Base-by-base conservation (phyloP, 2,329 filamentous ascomycete species). In the Aureobasidium sp. region DNA sequence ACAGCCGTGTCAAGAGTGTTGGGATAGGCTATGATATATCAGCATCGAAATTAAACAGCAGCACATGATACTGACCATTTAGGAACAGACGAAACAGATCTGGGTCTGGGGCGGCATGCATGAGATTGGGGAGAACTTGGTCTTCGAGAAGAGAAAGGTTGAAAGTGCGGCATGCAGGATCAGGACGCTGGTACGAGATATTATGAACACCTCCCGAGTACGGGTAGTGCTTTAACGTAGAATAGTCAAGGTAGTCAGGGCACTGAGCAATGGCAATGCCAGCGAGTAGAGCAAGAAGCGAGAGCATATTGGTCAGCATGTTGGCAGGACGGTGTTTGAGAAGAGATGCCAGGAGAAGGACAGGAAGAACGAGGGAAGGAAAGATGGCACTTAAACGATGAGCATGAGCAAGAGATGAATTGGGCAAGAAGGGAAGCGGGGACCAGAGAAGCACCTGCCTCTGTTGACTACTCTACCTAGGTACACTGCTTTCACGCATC, bases 1-100 rank as follows among this genome's bases (percentile, higher is more conserved):
- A 90, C 82, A 0, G 87, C 87, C 0, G 87, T 90, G 69, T 91
- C 88, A 12, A 91, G 78, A 0, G 87, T 90, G 72, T 90, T 91
- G 0, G 88, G 88, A 70, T 85, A 91, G 22, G 57, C 57, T 59
- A 12, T 14, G 5, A 8, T 34, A 12, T n/a, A 8, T 48, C 4
- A 44, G 29, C 39, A 57, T 7, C 25, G 15, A 3, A 11, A 17
- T n/a, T 7, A 34, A 36, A 2, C n/a, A 7, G 47, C 17, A 6
- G 7, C 27, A 12, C 8, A 25, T 1, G 7, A 25, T 25, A 59
- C 31, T 49, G 1, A 48, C 85, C 79, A 70, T 91, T 91, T 67
- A 85, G 75, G 69, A 91, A 91, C 12, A 91, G 77, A 3, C 86
- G 81, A 70, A 81, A 85, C 22, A 91, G 79, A 70, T 92, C 89